Evolutionary conservation across 169 alveolate species (phyloP), one percentile per base, ranked within the genome.

Genomic region (Plasmodium berghei): DNA sequence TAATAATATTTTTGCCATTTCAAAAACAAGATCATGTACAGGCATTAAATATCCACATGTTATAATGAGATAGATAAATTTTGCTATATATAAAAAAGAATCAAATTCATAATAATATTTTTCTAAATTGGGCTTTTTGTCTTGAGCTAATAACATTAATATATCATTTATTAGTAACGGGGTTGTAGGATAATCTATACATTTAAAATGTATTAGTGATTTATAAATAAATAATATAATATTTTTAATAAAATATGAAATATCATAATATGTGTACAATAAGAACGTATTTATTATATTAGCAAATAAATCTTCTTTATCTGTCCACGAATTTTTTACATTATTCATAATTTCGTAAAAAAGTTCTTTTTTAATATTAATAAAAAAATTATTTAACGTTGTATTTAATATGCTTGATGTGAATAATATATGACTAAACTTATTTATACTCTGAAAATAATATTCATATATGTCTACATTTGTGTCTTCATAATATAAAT

Each of bases 41-140:
- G 89, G 77, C 89, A 64, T 77, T 64, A 77, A 77, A 77, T 77
- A 77, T 54, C 89, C 89, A 45, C 89, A 77, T 22, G 69, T 77
- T 22, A 77, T 63, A 22, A 77, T 77, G 63, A 77, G 24, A 45
- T 42, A 63, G 10, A 77, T 45, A 63, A 63, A 52, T 77, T 77
- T 77, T 3, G 61, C 58, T 42, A 77, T 22, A 56, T 63, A 48
- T 70, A 64, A 62, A 24, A 77, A 77, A 20, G 89, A 77, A 1
- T 77, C 89, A 58, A 28, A 64, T 52, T 77, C 77, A 34, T 77
- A 77, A 56, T 70, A 67, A 42, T 77, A 77, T 12, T 77, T 46
- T 18, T 67, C 72, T 14, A 56, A 52, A 14, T 63, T 46, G 12
- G 49, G 6, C 26, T 48, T 46, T 18, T 22, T 6, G 45, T 28